phyloP scores from a whole-genome alignment of 2,329 filamentous ascomycete species.

The Phyllosticta citribraziliensis region DNA sequence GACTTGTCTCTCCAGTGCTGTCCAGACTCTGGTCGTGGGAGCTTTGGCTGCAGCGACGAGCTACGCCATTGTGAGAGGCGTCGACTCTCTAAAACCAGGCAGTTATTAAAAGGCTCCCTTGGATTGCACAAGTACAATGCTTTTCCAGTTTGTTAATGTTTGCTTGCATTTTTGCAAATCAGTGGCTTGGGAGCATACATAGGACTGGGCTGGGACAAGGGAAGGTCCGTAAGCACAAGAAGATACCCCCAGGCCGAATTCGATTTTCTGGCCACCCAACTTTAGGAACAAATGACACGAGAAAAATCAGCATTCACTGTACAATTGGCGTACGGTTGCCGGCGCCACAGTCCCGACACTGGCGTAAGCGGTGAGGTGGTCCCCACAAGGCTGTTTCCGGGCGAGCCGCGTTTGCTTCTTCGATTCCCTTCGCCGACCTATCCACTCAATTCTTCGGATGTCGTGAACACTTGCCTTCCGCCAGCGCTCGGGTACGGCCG shows the following conservation, averaged over 20 bases:
- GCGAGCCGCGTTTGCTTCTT: background rate
- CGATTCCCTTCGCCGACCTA: background rate
- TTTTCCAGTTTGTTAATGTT: background rate
- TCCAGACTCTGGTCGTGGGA: constrained; percentile 8
- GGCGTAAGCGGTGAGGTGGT: background rate
- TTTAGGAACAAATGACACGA: background rate
- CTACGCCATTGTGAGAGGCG: constrained; percentile 10
- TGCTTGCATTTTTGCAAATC: background rate
- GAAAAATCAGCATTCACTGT: background rate
- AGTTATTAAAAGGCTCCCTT: background rate
- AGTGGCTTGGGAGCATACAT: background rate
- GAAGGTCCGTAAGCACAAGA: background rate
- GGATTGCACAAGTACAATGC: background rate
- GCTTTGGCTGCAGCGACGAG: constrained; percentile 9
- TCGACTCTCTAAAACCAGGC: constrained; percentile 6
- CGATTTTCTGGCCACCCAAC: background rate
- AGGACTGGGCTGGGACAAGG: background rate
- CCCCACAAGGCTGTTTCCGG: background rate
- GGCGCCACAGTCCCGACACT: background rate
- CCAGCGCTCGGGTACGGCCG: background rate
- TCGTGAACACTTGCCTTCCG: background rate
- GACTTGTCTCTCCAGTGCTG: constrained; percentile 1
- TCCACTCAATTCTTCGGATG: background rate
- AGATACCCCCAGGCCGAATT: background rate
- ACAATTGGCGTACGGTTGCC: background rate